phyloP scores from a whole-genome alignment of 768 basidiomycete genomes.

The Chalciporus pseudorubinellus region DNA sequence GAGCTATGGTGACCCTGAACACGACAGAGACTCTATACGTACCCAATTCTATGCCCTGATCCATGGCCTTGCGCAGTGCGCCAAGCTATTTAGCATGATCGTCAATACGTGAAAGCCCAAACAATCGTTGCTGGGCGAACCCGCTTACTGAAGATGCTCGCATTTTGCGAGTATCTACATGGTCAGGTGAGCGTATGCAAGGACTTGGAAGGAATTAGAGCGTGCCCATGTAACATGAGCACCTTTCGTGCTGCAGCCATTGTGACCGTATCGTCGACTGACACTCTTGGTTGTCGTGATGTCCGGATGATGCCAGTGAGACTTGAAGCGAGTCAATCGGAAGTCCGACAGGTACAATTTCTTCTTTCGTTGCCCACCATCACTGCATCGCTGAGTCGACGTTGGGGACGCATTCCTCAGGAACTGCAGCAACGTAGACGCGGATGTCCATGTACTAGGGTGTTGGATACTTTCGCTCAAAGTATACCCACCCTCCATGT shows the following conservation, averaged over 20 bases:
- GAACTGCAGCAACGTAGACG: neutral
- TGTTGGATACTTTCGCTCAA: neutral
- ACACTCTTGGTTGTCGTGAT: no score
- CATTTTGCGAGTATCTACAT: conserved; percentile 70
- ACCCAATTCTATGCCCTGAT: conserved; percentile 67
- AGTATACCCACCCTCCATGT: no score
- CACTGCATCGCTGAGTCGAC: neutral
- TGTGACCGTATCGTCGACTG: neutral
- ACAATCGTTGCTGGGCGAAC: conserved; percentile 37
- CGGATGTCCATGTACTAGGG: neutral
- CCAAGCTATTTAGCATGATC: conserved; percentile 48
- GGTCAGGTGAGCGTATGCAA: conserved; percentile 1
- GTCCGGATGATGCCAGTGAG: no score
- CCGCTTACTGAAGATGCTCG: conserved; percentile 65
- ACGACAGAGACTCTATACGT: conserved; percentile 3
- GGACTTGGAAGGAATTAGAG: neutral
- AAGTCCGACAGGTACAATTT: no score
- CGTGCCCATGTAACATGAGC: conserved; percentile 48
- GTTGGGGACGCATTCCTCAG: neutral
- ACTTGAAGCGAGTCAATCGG: no score
- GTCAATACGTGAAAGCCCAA: neutral
- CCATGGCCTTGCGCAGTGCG: conserved; percentile 68
- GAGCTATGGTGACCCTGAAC: neutral
- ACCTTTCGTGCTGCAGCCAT: conserved; percentile 34
- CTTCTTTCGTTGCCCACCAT: no score